phyloP scores from a whole-genome alignment of 2,329 filamentous ascomycete genomes.

The Colletotrichum zoysiae region DNA sequence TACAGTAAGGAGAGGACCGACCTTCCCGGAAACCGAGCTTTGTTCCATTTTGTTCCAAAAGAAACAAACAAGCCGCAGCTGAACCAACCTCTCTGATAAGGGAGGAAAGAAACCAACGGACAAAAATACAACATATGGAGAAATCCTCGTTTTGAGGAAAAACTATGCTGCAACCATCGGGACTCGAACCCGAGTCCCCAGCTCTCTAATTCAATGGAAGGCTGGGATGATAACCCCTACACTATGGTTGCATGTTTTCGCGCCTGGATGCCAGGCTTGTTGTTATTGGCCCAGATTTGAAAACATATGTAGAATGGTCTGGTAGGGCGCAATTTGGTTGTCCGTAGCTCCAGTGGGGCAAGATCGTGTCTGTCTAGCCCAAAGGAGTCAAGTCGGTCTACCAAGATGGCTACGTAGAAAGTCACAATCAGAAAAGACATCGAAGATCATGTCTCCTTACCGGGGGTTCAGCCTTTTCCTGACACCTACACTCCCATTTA shows the following conservation, averaged over 20 bases:
- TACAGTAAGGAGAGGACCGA: background rate
- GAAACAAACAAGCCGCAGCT: background rate
- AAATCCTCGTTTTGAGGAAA: too few relatives aligned
- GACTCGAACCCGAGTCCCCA: constrained; percentile 20
- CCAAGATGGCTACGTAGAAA: background rate
- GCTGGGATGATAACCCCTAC: constrained; percentile 25
- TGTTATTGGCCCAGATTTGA: accelerated
- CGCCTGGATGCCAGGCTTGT: background rate
- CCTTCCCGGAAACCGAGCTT: background rate
- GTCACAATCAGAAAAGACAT: background rate
- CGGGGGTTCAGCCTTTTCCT: background rate
- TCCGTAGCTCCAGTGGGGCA: background rate
- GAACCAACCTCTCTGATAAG: too few relatives aligned
- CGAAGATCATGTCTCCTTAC: too few relatives aligned
- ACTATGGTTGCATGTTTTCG: background rate
- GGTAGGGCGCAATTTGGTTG: background rate
- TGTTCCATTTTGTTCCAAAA: constrained; percentile 1
- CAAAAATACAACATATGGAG: background rate
- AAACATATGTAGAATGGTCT: background rate
- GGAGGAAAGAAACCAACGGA: background rate
- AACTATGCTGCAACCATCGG: background rate
- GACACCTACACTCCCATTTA: background rate
- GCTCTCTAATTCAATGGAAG: constrained; percentile 1
- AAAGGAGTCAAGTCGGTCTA: background rate
- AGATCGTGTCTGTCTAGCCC: too few relatives aligned